phyloP scores from a whole-genome alignment of 768 basidiomycete genomes.

The Butyriboletus loyo region DNA sequence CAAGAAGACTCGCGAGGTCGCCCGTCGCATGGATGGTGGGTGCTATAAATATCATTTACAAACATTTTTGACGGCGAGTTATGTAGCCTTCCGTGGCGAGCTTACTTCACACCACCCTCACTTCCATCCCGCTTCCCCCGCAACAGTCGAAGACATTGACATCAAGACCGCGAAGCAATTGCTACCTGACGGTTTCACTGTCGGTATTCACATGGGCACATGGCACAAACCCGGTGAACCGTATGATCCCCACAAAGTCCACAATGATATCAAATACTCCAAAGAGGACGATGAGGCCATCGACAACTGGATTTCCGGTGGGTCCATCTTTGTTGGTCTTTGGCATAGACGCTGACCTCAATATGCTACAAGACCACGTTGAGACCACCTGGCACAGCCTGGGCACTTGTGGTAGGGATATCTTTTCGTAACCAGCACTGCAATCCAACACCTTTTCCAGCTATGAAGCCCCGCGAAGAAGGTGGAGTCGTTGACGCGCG shows the following conservation, averaged over 20 bases:
- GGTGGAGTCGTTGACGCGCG: slow-evolving; percentile 65
- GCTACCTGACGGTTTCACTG: slow-evolving; percentile 57
- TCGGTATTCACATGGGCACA: slow-evolving; percentile 72
- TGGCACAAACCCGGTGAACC: slow-evolving; percentile 57
- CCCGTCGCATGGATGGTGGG: slow-evolving; percentile 67
- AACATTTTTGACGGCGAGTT: background rate
- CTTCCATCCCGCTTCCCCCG: slow-evolving; percentile 68
- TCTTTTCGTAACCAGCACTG: background rate
- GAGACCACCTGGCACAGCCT: slow-evolving; percentile 79
- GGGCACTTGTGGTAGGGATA: slow-evolving; percentile 37
- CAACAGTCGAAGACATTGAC: slow-evolving; percentile 60
- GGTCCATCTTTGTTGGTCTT: background rate
- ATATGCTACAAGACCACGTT: slow-evolving; percentile 47
- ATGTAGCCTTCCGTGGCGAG: slow-evolving; percentile 64
- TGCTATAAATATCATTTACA: too few species aligned
- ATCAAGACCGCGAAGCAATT: slow-evolving; percentile 64
- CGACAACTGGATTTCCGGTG: slow-evolving; percentile 60
- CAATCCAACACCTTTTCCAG: background rate
- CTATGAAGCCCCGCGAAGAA: slow-evolving; percentile 66
- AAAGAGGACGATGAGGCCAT: slow-evolving; percentile 70
- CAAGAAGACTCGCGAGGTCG: slow-evolving; percentile 72
- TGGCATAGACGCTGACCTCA: background rate
- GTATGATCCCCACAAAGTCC: slow-evolving; percentile 54
- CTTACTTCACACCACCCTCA: slow-evolving; percentile 70
- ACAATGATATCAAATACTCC: slow-evolving; percentile 64